phyloP scores from a whole-genome alignment of 2,329 filamentous ascomycete genomes.

The Scytalidium sp. region DNA sequence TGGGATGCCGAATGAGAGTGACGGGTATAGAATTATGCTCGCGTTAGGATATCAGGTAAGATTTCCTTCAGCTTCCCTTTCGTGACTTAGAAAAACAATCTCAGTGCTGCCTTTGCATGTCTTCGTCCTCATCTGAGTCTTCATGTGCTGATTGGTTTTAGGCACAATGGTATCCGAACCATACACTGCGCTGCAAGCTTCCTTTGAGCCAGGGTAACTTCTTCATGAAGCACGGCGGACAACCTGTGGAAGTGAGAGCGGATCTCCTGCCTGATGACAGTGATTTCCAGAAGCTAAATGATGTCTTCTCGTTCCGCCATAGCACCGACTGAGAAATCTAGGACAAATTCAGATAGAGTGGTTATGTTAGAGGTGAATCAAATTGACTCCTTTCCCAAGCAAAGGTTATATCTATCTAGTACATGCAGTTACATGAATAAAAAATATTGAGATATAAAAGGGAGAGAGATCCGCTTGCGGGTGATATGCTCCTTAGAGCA shows the following conservation, averaged over 20 bases:
- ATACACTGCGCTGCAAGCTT: slow-evolving; percentile 21
- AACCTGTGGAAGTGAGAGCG: slow-evolving; percentile 24
- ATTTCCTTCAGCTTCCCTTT: neutral
- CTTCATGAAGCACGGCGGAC: slow-evolving; percentile 22
- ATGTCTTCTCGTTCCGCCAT: slow-evolving; percentile 18
- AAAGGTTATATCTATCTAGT: too few relatives aligned
- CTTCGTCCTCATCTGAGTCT: neutral
- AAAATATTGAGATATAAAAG: too few relatives aligned
- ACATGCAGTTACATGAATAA: too few relatives aligned
- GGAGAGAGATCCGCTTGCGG: too few relatives aligned
- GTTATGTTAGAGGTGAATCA: too few relatives aligned
- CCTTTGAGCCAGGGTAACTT: slow-evolving; percentile 23
- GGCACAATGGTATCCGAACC: slow-evolving; percentile 27
- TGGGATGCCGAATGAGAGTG: slow-evolving; percentile 56
- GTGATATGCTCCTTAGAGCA: too few relatives aligned
- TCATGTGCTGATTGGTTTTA: slow-evolving; percentile 2
- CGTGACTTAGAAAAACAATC: too few relatives aligned
- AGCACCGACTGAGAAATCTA: slow-evolving; percentile 9
- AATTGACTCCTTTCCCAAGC: too few relatives aligned
- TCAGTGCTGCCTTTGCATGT: slow-evolving; percentile 1
- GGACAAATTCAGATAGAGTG: too few relatives aligned
- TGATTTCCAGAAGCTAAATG: slow-evolving; percentile 22
- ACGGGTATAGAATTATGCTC: slow-evolving; percentile 53
- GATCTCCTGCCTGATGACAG: slow-evolving; percentile 20
- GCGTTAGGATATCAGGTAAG: slow-evolving; percentile 38